These are phyloP conservation scores for Chlorella sp. DNA, from an alignment of 139 green algal species.

Conservation along the genomic window DNA sequence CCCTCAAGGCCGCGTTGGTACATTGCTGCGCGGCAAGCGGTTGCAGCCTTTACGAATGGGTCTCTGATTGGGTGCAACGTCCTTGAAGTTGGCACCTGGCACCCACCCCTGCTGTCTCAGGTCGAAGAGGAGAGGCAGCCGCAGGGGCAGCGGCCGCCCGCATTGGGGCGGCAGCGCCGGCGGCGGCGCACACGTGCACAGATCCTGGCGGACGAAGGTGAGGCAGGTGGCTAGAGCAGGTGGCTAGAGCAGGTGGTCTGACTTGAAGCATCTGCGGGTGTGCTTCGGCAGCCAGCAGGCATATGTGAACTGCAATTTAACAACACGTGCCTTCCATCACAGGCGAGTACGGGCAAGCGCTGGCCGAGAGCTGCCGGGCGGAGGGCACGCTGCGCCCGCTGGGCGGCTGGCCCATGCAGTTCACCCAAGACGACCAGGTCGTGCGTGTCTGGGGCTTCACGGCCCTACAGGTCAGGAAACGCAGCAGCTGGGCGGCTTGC, in stretches of 20 bases:
- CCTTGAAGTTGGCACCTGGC: too few relatives aligned
- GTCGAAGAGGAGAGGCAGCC: neutral
- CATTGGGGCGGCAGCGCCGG: neutral
- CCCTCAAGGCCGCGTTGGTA: too few relatives aligned
- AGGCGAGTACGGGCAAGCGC: neutral
- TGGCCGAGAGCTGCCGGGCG: too few relatives aligned
- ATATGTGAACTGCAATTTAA: too few relatives aligned
- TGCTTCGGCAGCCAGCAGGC: too few relatives aligned
- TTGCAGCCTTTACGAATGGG: too few relatives aligned
- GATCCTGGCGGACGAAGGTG: neutral
- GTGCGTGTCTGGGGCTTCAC: constrained; percentile 12
- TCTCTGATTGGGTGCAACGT: too few relatives aligned
- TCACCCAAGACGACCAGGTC: neutral
- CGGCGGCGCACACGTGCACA: neutral
- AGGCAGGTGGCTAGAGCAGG: too few relatives aligned
- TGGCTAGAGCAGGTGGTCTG: too few relatives aligned
- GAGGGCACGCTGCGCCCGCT: neutral
- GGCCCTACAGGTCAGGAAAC: neutral
- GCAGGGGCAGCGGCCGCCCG: neutral
- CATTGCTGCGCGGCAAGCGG: too few relatives aligned
- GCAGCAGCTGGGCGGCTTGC: neutral
- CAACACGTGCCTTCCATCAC: neutral
- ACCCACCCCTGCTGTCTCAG: too few relatives aligned
- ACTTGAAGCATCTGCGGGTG: too few relatives aligned
- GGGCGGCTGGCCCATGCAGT: constrained; percentile 4